Conservation (phyloP, 2,329 filamentous ascomycete species). For the Teratosphaeria zuluensis region DNA sequence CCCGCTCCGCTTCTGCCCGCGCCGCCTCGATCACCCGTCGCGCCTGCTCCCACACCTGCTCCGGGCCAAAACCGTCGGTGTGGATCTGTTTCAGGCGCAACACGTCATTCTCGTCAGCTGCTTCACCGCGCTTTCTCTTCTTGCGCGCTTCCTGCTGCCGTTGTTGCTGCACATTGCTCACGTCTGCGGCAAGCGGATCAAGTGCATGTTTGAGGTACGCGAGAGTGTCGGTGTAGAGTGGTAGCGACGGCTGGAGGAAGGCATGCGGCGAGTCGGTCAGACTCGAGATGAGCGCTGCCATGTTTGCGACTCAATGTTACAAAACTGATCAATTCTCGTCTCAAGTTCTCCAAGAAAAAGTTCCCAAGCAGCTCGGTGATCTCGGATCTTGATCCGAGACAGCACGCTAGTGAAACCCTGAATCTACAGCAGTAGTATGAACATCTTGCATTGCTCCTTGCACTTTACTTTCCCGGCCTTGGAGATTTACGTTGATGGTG, state of each 20-base stretch:
- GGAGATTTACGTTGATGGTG: too few relatives aligned
- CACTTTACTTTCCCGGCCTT: too few relatives aligned
- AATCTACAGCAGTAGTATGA: neutral
- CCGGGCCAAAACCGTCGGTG: constrained; percentile 74
- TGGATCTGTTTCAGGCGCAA: constrained; percentile 76
- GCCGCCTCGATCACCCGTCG: constrained; percentile 67
- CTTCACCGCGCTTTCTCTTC: constrained; percentile 64
- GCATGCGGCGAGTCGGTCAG: constrained; percentile 43
- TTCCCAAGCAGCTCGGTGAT: neutral
- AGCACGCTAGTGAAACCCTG: neutral
- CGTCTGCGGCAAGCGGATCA: constrained; percentile 64
- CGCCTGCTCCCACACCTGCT: constrained; percentile 91
- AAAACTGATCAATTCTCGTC: neutral
- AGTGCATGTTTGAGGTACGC: constrained; percentile 70
- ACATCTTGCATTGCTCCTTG: neutral
- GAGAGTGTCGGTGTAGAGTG: constrained; percentile 60
- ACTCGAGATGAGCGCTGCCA: constrained; percentile 9
- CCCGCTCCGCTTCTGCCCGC: constrained; percentile 43
- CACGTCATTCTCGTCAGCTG: constrained; percentile 36
- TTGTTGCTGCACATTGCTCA: constrained; percentile 63
- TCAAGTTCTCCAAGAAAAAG: neutral
- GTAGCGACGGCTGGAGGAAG: constrained; percentile 64
- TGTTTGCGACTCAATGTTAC: neutral
- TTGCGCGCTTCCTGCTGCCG: constrained; percentile 58
- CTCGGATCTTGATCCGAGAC: neutral